Conservation (phyloP, 2,329 filamentous ascomycete species). For the Colletotrichum melonis region DNA sequence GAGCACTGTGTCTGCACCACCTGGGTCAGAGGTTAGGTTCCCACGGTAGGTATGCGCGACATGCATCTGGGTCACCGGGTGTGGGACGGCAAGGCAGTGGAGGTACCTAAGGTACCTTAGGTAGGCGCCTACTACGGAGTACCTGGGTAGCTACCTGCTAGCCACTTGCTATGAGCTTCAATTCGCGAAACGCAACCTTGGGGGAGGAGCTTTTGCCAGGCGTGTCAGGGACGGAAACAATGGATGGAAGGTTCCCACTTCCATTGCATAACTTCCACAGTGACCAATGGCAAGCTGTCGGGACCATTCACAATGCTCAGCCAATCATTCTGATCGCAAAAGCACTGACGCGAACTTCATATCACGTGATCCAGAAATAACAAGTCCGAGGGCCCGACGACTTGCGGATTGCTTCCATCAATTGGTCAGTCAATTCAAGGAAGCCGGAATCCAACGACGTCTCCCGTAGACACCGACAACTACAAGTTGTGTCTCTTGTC, state of each 20-base stretch:
- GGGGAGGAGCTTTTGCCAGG: too few species aligned
- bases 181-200: too few species aligned
- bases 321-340: not conserved
- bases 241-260: not conserved
- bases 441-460: not conserved
- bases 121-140: too few species aligned
- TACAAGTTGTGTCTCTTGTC: slow-evolving; percentile 1
- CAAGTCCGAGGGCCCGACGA: not conserved
- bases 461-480: not conserved
- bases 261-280: not conserved
- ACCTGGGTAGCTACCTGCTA: too few species aligned
- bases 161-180: too few species aligned
- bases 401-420: not conserved
- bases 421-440: not conserved
- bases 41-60: not conserved
- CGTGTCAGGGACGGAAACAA: not conserved
- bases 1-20: too few species aligned
- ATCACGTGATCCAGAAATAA: not conserved
- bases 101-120: not conserved
- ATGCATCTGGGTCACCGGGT: not conserved
- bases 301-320: not conserved
- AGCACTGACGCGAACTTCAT: not conserved
- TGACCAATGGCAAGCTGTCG: not conserved
- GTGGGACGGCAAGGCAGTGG: not conserved
- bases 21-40: not conserved